These are phyloP conservation scores for Puccinia novopanici DNA, from an alignment of 1,284 basidiomycete species.

Conservation along the genomic window DNA sequence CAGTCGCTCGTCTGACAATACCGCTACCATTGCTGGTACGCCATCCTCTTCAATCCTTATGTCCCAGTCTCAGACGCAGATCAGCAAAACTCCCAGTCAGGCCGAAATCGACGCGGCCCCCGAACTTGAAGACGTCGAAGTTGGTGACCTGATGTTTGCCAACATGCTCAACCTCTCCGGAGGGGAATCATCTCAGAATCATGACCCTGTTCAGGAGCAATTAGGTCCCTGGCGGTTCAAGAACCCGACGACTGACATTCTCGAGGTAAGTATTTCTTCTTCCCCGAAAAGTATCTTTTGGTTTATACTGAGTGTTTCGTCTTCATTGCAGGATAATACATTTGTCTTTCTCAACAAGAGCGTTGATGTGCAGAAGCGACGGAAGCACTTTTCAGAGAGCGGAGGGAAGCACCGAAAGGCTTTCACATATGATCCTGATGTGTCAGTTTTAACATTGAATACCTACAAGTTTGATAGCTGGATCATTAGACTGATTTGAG, in stretches of 20 bases:
- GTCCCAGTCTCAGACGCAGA: constrained; percentile 50
- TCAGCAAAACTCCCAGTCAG: constrained; percentile 53
- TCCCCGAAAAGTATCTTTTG: not conserved
- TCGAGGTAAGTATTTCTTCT: constrained; percentile 55
- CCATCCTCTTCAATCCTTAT: not conserved
- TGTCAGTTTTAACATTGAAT: too few relatives aligned
- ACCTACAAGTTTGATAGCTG: too few relatives aligned
- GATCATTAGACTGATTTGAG: too few relatives aligned
- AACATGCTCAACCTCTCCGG: constrained; percentile 53
- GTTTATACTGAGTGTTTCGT: not conserved
- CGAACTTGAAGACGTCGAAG: constrained; percentile 55
- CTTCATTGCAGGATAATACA: constrained; percentile 57
- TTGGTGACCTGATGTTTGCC: constrained; percentile 57
- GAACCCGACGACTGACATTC: constrained; percentile 59
- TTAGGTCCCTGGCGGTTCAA: constrained; percentile 61
- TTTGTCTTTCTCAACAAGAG: constrained; percentile 60
- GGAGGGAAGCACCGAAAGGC: constrained; percentile 56
- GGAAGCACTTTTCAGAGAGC: constrained; percentile 58
- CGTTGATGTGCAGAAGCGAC: constrained; percentile 58
- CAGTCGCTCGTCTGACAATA: not conserved
- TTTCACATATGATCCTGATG: constrained; percentile 58
- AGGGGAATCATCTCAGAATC: constrained; percentile 32
- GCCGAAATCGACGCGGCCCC: constrained; percentile 56
- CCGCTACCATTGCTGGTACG: not conserved
- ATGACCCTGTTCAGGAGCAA: constrained; percentile 55